phyloP scores from a whole-genome alignment of 257 asterid genomes.

The Gynochthodes officinalis region DNA sequence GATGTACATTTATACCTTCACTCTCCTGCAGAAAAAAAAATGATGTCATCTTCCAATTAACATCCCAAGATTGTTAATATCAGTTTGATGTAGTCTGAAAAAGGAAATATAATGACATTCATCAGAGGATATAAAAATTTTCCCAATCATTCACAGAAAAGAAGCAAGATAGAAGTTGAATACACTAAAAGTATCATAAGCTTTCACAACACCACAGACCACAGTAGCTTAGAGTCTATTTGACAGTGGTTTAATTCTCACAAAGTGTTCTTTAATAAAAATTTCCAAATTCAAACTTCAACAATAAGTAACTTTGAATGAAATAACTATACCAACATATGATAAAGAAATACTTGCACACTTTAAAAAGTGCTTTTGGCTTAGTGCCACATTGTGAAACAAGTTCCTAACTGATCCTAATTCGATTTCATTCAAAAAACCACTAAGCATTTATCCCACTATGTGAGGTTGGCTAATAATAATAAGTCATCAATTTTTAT shows the following conservation, averaged over 20 bases:
- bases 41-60: constrained; percentile 62
- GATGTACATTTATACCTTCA: constrained; percentile 52
- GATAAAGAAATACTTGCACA: background rate
- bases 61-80: constrained; percentile 55
- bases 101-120: background rate
- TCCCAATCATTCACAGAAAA: no score
- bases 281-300: background rate
- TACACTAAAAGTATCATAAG: background rate
- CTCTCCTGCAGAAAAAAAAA: constrained; percentile 80
- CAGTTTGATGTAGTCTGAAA: constrained; percentile 33
- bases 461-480: no score
- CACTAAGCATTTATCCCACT: no score
- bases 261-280: background rate
- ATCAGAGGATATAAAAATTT: background rate
- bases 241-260: background rate
- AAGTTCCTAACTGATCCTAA: background rate
- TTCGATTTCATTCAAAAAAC: background rate
- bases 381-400: background rate
- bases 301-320: background rate
- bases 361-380: background rate
- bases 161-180: background rate
- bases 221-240: background rate
- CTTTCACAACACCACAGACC: background rate
- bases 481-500: background rate
- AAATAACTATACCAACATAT: background rate